Conservation (phyloP, 2,329 filamentous ascomycete genomes). For the Torrubiella hemipterigena region DNA sequence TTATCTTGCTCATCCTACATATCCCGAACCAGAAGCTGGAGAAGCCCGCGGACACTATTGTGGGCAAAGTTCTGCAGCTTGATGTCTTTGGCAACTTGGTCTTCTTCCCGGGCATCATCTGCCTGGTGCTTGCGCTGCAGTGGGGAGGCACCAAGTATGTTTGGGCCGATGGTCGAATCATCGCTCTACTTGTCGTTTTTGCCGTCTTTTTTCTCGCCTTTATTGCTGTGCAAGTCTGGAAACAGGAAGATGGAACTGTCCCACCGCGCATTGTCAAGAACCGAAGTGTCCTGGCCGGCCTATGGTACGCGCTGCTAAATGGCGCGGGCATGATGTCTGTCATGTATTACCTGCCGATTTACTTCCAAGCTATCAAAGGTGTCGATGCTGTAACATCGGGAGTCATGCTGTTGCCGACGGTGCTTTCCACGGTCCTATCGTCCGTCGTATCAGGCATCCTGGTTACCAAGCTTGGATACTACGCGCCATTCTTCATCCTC, state of each 20-base stretch:
- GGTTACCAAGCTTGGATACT: conserved; percentile 21
- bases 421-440: conserved; percentile 16
- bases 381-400: conserved; percentile 18
- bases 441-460: conserved; percentile 14
- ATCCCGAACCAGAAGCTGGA: conserved; percentile 1
- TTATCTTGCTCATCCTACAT: conserved; percentile 13
- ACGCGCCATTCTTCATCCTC: conserved; percentile 19
- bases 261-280: conserved; percentile 22
- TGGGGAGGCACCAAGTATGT: conserved; percentile 24
- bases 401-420: conserved; percentile 18
- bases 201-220: conserved; percentile 15
- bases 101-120: conserved; percentile 17
- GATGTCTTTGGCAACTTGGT: conserved; percentile 11
- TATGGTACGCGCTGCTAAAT: conserved; percentile 9
- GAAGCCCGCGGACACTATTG: not conserved
- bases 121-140: conserved; percentile 31
- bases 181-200: conserved; percentile 19
- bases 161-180: conserved; percentile 18
- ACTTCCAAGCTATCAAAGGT: conserved; percentile 21
- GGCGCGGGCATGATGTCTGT: conserved; percentile 15
- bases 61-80: conserved; percentile 9
- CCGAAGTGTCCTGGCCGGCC: conserved; percentile 14
- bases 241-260: conserved; percentile 20
- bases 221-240: conserved; percentile 18
- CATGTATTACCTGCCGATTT: conserved; percentile 19